A percentile compares a stretch with the other conserved stretches of the same genome.
Conservation (phyloP, 169 alveolate genomes). For the Babesia caballi region DNA sequence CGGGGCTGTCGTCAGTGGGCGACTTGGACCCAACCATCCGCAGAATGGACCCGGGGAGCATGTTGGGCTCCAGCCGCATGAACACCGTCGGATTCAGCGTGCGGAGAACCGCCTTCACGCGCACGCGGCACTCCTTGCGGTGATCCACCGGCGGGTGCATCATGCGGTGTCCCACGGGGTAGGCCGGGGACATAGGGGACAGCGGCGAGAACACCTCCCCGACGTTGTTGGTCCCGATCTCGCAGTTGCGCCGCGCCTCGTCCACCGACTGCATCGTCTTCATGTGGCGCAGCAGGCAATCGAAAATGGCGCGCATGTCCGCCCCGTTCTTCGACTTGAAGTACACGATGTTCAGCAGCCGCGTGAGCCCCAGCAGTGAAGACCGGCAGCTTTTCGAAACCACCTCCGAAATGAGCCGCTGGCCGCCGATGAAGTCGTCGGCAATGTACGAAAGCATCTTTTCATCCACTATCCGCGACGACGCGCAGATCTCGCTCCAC, state of each 20-base stretch:
- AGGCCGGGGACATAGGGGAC: neutral
- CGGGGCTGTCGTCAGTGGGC: neutral
- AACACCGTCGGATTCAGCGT: conserved; percentile 13
- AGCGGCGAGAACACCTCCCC: conserved; percentile 2
- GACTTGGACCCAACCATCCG: conserved; percentile 1
- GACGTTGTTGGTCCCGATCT: conserved; percentile 13
- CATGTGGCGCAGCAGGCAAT: conserved; percentile 25
- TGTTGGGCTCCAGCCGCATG: conserved; percentile 14
- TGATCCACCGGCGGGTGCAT: neutral
- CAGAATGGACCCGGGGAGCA: conserved; percentile 18
- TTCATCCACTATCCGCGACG: conserved; percentile 42
- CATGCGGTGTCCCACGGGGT: neutral
- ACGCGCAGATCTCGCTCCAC: conserved; percentile 25
- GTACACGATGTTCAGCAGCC: conserved; percentile 49
- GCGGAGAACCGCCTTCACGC: conserved; percentile 12
- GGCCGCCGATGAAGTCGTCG: conserved; percentile 47
- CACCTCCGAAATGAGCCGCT: conserved; percentile 38
- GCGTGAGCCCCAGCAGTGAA: conserved; percentile 36
- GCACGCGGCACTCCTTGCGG: conserved; percentile 21
- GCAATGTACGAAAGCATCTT: conserved; percentile 40
- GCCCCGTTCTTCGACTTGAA: conserved; percentile 14
- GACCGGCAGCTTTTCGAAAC: conserved; percentile 18
- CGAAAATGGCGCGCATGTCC: conserved; percentile 11
- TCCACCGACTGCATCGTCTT: conserved; percentile 37
- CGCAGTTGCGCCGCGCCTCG: conserved; percentile 39